Percentiles rank a stretch among this genome's conserved stretches.
phyloP scores from a whole-genome alignment of 2,329 filamentous ascomycete genomes.

The Fusarium coffeatum region DNA sequence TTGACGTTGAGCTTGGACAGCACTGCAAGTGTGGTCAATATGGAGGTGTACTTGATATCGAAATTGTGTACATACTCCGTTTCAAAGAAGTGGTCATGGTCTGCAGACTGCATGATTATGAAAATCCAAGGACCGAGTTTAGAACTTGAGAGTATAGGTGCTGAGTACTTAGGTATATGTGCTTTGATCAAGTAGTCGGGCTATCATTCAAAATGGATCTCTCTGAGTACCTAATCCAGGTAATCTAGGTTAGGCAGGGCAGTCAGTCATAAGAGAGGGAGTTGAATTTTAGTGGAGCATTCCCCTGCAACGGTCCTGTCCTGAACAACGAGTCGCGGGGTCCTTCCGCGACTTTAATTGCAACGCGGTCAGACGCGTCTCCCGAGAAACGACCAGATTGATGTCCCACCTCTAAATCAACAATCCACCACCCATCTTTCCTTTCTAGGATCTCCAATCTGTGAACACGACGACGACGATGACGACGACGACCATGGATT shows the following conservation, averaged over 20 bases:
- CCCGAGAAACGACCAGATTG: slow-evolving; percentile 26
- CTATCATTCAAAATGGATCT: not conserved
- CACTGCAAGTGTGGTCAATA: slow-evolving; percentile 52
- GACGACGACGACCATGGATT: slow-evolving; percentile 47
- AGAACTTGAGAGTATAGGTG: not conserved
- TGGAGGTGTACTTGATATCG: not conserved
- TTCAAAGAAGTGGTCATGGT: slow-evolving; percentile 90
- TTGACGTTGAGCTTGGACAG: slow-evolving; percentile 59
- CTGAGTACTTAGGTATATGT: not conserved
- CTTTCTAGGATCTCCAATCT: slow-evolving; percentile 17
- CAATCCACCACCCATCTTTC: slow-evolving; percentile 14
- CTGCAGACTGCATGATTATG: slow-evolving; percentile 71
- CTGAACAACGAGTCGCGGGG: slow-evolving; percentile 45
- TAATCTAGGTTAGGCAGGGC: slow-evolving; percentile 24
- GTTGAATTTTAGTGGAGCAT: slow-evolving; percentile 34
- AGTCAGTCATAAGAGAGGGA: slow-evolving; percentile 20
- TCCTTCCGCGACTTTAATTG: slow-evolving; percentile 51
- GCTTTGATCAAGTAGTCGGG: not conserved
- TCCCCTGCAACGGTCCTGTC: slow-evolving; percentile 18
- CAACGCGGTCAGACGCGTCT: slow-evolving; percentile 58
- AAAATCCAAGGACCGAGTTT: too few relatives aligned
- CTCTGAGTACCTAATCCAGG: not conserved
- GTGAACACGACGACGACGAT: slow-evolving; percentile 5
- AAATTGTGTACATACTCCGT: slow-evolving; percentile 74
- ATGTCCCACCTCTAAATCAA: slow-evolving; percentile 19